Conservation (phyloP, 2,329 filamentous ascomycete species). For the Fusarium neocosmosporiellum region DNA sequence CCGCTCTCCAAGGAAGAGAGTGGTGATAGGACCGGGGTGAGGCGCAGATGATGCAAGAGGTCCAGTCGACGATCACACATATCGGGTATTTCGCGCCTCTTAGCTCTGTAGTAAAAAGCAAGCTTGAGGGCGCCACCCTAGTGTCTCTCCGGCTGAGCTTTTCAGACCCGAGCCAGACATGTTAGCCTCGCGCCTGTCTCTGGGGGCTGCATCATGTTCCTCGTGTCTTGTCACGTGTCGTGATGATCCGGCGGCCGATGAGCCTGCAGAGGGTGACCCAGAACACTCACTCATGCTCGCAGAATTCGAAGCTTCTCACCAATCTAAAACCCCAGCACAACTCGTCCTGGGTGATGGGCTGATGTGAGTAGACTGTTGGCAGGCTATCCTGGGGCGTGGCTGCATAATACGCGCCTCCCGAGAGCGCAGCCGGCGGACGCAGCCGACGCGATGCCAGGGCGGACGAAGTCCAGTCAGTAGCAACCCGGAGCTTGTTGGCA, state of each 20-base stretch:
- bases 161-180: neutral
- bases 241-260: neutral
- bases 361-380: conserved; percentile 36
- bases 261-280: neutral
- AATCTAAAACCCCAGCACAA: conserved; percentile 3
- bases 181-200: neutral
- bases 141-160: conserved; percentile 10
- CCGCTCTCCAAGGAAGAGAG: conserved; percentile 39
- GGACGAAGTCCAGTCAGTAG: conserved; percentile 29
- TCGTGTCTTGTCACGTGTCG: neutral
- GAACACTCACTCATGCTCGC: neutral
- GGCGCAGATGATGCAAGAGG: conserved; percentile 45
- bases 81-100: conserved; percentile 43
- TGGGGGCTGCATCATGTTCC: neutral
- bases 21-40: conserved; percentile 46
- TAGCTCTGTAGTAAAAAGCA: conserved; percentile 39
- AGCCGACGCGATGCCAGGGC: conserved; percentile 26
- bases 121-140: conserved; percentile 19
- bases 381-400: conserved; percentile 39
- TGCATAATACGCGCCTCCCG: conserved; percentile 39
- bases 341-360: conserved; percentile 36
- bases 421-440: conserved; percentile 30
- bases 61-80: conserved; percentile 43
- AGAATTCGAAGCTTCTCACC: neutral
- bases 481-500: conserved; percentile 27